A percentile compares a stretch with the other conserved stretches of the same genome.
Evolutionary conservation across 1,284 basidiomycete species (phyloP).

Genomic region (Heterobasidion occidentale): DNA sequence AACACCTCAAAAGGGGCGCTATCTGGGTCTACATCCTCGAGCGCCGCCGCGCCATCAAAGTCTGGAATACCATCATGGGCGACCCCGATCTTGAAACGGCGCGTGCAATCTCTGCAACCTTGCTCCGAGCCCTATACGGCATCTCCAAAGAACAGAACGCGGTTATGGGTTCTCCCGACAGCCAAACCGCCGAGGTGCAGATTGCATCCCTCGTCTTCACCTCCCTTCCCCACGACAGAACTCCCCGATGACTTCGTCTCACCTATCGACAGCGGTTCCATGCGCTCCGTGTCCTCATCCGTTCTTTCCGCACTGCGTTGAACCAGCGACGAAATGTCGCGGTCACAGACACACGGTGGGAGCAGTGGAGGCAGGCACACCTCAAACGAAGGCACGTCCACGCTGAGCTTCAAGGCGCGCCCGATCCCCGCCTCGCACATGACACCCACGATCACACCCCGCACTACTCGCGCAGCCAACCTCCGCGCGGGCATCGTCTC

Average conservation of each 20-base stretch:
- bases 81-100: slow-evolving; percentile 51
- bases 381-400: slow-evolving; percentile 20
- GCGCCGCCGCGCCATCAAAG: slow-evolving; percentile 66
- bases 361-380: slow-evolving; percentile 19
- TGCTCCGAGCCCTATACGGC: slow-evolving; percentile 62
- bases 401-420: slow-evolving; percentile 62
- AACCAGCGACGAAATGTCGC: slow-evolving; percentile 27
- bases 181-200: slow-evolving; percentile 61
- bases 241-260: slow-evolving; percentile 36
- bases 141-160: slow-evolving; percentile 46
- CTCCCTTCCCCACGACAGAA: slow-evolving; percentile 61
- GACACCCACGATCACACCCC: slow-evolving; percentile 65
- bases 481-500: slow-evolving; percentile 52
- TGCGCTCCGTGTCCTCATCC: slow-evolving; percentile 38
- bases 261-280: slow-evolving; percentile 26
- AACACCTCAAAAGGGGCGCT: slow-evolving; percentile 45
- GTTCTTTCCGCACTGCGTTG: slow-evolving; percentile 37
- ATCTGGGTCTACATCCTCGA: slow-evolving; percentile 84
- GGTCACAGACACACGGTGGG: background rate
- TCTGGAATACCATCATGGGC: slow-evolving; percentile 69
- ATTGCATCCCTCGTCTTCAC: slow-evolving; percentile 67
- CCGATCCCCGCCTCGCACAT: slow-evolving; percentile 52
- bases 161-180: slow-evolving; percentile 62
- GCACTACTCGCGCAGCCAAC: slow-evolving; percentile 70
- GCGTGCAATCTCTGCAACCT: slow-evolving; percentile 44